These are phyloP conservation scores for Tetraselmis striata DNA, from an alignment of 139 green algal species.

Conservation along the genomic window DNA sequence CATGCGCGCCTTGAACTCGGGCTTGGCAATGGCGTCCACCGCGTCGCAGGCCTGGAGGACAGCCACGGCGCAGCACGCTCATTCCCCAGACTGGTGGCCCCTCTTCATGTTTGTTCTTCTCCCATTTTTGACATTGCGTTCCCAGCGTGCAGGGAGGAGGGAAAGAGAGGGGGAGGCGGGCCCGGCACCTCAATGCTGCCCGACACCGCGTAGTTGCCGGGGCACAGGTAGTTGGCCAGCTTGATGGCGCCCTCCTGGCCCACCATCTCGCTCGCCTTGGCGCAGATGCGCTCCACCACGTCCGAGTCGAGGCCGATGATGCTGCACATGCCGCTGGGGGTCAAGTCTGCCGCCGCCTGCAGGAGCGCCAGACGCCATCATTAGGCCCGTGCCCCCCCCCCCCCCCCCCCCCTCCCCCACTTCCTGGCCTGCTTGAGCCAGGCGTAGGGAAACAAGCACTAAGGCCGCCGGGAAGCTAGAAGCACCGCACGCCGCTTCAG, in stretches of 20 bases:
- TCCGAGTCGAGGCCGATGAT: conserved; percentile 88
- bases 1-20: conserved; percentile 72
- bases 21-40: conserved; percentile 77
- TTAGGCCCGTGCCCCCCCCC: no score
- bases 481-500: no score
- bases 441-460: no score
- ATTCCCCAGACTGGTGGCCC: no score
- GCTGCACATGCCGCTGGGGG: conserved; percentile 81
- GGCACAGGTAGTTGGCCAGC: conserved; percentile 98
- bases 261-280: neutral
- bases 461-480: no score
- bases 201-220: conserved; percentile 95
- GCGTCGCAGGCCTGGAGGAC: conserved; percentile 65
- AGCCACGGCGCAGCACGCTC: no score
- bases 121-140: no score
- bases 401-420: no score
- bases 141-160: neutral
- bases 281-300: conserved; percentile 54
- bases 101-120: no score
- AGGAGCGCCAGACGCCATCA: neutral
- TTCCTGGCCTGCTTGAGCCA: no score
- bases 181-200: conserved; percentile 55
- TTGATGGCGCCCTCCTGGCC: conserved; percentile 8
- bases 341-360: conserved; percentile 90
- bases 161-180: neutral